These are phyloP conservation scores for Funneliformis caledonium DNA, from an alignment of 371 early-diverging fungal species.

Conservation along the genomic window DNA sequence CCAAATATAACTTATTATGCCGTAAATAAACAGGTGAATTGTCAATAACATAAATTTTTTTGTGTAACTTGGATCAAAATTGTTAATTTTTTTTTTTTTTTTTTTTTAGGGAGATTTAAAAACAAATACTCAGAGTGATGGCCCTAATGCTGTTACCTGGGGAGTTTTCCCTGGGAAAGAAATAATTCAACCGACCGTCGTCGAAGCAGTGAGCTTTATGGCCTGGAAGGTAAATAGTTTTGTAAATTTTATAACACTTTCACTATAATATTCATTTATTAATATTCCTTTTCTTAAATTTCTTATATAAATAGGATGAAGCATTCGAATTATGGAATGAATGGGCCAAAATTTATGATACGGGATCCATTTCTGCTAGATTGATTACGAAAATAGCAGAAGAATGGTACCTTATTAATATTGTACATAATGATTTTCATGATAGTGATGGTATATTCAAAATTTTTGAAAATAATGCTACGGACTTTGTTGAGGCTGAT, in stretches of 20 bases:
- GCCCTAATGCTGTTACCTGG: slow-evolving; percentile 97
- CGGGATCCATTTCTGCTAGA: slow-evolving; percentile 60
- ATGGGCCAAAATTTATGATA: slow-evolving; percentile 84
- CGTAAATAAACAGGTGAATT: slow-evolving; percentile 71
- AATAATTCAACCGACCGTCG: slow-evolving; percentile 96
- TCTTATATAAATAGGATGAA: slow-evolving; percentile 71
- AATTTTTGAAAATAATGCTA: slow-evolving; percentile 56
- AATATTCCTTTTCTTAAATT: background rate
- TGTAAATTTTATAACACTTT: background rate
- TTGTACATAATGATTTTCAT: slow-evolving; percentile 95
- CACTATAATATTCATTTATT: background rate
- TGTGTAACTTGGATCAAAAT: background rate
- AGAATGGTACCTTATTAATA: slow-evolving; percentile 90
- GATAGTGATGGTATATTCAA: slow-evolving; percentile 72
- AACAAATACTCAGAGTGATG: slow-evolving; percentile 83
- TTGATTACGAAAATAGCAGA: slow-evolving; percentile 72
- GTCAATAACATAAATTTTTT: slow-evolving; percentile 22
- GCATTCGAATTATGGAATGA: slow-evolving; percentile 94
- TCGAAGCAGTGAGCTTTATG: slow-evolving; percentile 89
- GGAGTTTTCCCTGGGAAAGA: slow-evolving; percentile 98
- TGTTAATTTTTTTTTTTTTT: background rate
- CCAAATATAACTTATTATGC: slow-evolving; percentile 89
- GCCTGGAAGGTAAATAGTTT: slow-evolving; percentile 84
- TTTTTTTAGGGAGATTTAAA: slow-evolving; percentile 75
- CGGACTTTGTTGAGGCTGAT: background rate